Percentiles rank a stretch among this genome's conserved stretches.
phyloP scores from a whole-genome alignment of 345 rosid species.

The Citrus australasica region DNA sequence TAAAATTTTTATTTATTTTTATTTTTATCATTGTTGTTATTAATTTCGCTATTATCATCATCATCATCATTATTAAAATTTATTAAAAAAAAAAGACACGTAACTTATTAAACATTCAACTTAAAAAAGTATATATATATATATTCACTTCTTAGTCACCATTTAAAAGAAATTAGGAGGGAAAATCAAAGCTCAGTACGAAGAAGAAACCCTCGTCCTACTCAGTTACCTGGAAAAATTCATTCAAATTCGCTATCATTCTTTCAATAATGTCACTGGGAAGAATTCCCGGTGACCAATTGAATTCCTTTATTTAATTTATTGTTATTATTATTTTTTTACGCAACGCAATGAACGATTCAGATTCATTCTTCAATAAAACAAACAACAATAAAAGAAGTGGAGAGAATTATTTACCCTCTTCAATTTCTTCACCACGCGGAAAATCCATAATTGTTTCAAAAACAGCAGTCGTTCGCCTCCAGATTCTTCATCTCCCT shows the following conservation, averaged over 20 bases:
- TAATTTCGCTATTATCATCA: no score
- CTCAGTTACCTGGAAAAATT: not conserved
- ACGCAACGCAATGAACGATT: conserved; percentile 16
- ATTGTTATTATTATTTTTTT: not conserved
- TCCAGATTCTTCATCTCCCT: conserved; percentile 46
- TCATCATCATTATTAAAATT: no score
- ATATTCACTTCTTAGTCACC: not conserved
- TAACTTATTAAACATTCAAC: no score
- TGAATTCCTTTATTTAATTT: not conserved
- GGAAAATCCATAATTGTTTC: conserved; percentile 28
- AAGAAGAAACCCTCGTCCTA: not conserved
- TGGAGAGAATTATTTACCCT: conserved; percentile 4
- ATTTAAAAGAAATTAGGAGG: conserved; percentile 5
- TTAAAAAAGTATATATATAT: no score
- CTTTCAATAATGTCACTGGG: not conserved
- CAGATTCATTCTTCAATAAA: conserved; percentile 11
- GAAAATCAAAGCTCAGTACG: not conserved
- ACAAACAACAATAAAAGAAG: conserved; percentile 11
- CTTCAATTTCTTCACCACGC: conserved; percentile 7
- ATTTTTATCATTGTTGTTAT: no score
- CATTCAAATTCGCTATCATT: not conserved
- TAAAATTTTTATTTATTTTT: no score
- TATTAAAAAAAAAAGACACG: no score
- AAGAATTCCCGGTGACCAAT: not conserved
- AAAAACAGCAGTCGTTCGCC: conserved; percentile 40